phyloP scores from a whole-genome alignment of 768 basidiomycete species.

The Russula sp. region DNA sequence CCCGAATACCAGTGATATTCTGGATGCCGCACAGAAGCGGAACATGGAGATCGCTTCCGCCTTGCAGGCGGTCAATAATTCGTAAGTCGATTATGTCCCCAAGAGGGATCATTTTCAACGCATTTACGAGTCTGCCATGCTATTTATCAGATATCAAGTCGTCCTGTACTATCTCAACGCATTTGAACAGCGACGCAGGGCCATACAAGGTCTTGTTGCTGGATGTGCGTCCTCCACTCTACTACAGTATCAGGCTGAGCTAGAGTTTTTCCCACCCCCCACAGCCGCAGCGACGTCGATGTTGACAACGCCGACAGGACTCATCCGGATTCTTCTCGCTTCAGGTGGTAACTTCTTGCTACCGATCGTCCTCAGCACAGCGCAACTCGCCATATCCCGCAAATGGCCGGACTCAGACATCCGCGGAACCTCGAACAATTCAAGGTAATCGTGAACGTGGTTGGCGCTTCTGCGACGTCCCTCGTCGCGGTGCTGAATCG shows the following conservation, averaged over 20 bases:
- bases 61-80: constrained; percentile 23
- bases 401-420: constrained; percentile 26
- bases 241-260: too few species aligned
- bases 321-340: constrained; percentile 7
- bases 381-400: constrained; percentile 23
- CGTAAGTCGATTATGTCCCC: background rate
- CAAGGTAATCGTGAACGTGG: constrained; percentile 28
- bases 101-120: background rate
- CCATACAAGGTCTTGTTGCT: background rate
- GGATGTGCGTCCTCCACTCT: constrained; percentile 5
- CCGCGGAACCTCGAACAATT: constrained; percentile 15
- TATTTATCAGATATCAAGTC: constrained; percentile 17
- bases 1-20: constrained; percentile 18
- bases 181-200: constrained; percentile 17
- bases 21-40: constrained; percentile 21
- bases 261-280: background rate
- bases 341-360: constrained; percentile 19
- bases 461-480: constrained; percentile 13
- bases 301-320: constrained; percentile 13
- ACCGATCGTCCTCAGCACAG: constrained; percentile 24
- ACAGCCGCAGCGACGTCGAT: constrained; percentile 19
- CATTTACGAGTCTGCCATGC: background rate
- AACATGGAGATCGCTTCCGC: constrained; percentile 24
- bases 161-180: constrained; percentile 22
- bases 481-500: constrained; percentile 21